Base-by-base conservation (phyloP, 2,329 filamentous ascomycete species). In the Helicocarpus griseus region DNA sequence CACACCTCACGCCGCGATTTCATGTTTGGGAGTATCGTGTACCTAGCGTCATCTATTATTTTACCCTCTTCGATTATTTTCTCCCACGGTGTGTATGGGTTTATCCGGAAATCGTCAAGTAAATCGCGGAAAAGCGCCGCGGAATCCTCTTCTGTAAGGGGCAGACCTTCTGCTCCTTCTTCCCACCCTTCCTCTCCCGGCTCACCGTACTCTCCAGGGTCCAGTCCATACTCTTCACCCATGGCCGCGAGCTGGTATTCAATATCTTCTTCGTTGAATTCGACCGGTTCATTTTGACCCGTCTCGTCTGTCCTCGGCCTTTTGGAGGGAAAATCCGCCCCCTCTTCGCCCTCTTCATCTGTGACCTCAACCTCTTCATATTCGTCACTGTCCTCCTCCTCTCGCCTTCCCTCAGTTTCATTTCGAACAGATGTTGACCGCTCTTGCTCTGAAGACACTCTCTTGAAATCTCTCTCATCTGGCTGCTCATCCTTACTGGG, bases 261-360 rank as follows among this genome's bases (percentile, higher is more conserved):
- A 60, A 98, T 94, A 63, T 98, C 93, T 49, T 90, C 91, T 66
- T 97, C 93, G 51, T 86, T 87, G 61, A 95, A 95, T 61, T 96
- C 91, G 6, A 93, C 71, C 1, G 75, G 71, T 26, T 21, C 26
- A 8, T 24, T 2, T 43, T 72, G 69, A 11, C 77, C 70, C 11
- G 71, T 60, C 57, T 53, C 72, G 55, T 74, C 80, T 33, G 73
- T 81, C 62, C 66, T 76, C 63, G 65, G 72, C 51, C 67, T 76
- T 69, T 74, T 80, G 52, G 64, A 70, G 58, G 68, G 65, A 67
- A 76, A 73, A 60, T 78, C 60, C 11, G 69, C 75, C 7, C 21
- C 29, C n/a, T 31, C 41, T 41, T 77, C 74, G 17, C 61, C 70
- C 56, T 77, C 73, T 48, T 75, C 73, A 51, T 85, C 82, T 11